Evolutionary conservation across 768 basidiomycete genomes (phyloP), one percentile per base, ranked within the genome.

Genomic region (Pulveroboletus frians): DNA sequence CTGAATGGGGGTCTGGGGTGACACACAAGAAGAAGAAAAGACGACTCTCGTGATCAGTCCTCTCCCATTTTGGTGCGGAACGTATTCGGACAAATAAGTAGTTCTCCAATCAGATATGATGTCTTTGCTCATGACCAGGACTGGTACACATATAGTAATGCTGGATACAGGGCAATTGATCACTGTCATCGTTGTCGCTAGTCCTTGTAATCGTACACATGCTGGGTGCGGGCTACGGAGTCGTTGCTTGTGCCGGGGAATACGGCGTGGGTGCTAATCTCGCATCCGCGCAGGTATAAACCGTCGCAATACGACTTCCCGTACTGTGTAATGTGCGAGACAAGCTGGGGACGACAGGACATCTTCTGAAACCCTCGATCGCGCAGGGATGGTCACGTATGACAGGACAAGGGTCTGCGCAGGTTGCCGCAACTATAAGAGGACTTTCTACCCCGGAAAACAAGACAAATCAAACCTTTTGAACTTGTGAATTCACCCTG

Each of bases 271-370:
- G 26, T 38, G 34, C 39, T 67, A 94, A 69, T 92, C 91, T 21
- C 94, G 81, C 92, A 94, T 92, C 13, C 94, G 76, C 0, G 93
- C 89, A 1, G 94, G 93, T 35, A 95, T 81, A 64, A 94, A 97
- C 34, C 94, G 74, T 26, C 90, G 76, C 1, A 95, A 64, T 2
- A 84, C 78, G 3, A 97, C 88, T 64, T 98, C 96, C 37, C 87
- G 73, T 7, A 99, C 76, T 5, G 84, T 82, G 60, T 91, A 96
- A 48, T 85, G 76, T 35, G 78, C 67, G 15, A 96, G 70, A 63
- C 83, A 88, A 6, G 82, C 83, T 3, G 93, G 92, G 0, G 86
- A 81, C 5, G 74, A 66, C 14, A 91, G 72, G 2, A 80, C 61
- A 13, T 77, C 69, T 6, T 65, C 53, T 2, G 80, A 71, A 1